Evolutionary conservation across 2,329 filamentous ascomycete species (phyloP).

Genomic region (Aureobasidium vineae): DNA sequence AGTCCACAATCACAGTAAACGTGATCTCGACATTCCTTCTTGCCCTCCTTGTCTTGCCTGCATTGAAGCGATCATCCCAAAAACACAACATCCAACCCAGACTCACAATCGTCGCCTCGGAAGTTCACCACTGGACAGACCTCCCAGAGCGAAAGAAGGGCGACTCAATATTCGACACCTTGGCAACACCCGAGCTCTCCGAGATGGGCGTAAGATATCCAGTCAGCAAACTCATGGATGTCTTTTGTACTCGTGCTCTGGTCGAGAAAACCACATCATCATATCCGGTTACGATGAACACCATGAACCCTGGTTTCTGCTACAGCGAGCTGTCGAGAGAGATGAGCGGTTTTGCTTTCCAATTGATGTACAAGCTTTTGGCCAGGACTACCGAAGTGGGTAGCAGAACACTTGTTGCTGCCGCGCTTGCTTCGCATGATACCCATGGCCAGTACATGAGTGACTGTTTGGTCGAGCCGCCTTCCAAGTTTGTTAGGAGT

Average conservation of each 20-base stretch:
- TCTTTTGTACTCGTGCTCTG: slow-evolving; percentile 47
- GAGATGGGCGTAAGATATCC: slow-evolving; percentile 47
- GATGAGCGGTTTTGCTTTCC: slow-evolving; percentile 31
- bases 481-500: slow-evolving; percentile 40
- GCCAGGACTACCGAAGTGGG: slow-evolving; percentile 45
- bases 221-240: slow-evolving; percentile 51
- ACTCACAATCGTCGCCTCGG: slow-evolving; percentile 44
- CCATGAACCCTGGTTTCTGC: slow-evolving; percentile 55
- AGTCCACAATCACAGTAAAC: slow-evolving; percentile 54
- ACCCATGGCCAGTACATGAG: slow-evolving; percentile 45
- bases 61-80: slow-evolving; percentile 46
- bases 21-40: slow-evolving; percentile 55
- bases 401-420: slow-evolving; percentile 43
- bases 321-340: slow-evolving; percentile 48
- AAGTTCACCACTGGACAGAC: slow-evolving; percentile 44
- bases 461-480: slow-evolving; percentile 37
- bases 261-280: slow-evolving; percentile 36
- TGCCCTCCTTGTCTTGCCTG: slow-evolving; percentile 52
- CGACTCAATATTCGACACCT: slow-evolving; percentile 38
- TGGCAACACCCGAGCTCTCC: slow-evolving; percentile 41
- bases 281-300: slow-evolving; percentile 49
- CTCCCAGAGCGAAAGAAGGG: slow-evolving; percentile 41
- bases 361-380: slow-evolving; percentile 33
- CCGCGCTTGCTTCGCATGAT: slow-evolving; percentile 39
- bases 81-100: slow-evolving; percentile 39